Evolutionary conservation across 2,329 filamentous ascomycete genomes (phyloP).

Genomic region (Ustulina deusta): DNA sequence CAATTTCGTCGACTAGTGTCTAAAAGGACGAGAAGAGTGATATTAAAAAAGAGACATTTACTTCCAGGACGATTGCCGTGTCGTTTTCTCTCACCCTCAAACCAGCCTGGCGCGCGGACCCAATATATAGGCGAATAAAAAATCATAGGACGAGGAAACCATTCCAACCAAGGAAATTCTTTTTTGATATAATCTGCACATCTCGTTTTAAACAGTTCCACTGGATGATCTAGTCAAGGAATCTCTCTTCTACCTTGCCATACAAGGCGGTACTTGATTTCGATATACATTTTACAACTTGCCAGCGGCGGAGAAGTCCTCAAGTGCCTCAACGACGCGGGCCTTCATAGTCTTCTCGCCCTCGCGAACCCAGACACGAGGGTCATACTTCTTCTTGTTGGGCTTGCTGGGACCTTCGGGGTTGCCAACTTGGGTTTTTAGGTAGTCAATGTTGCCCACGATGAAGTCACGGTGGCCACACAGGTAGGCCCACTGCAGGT

Average conservation of each 20-base stretch:
- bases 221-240: conserved; percentile 16
- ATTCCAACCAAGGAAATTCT: no score
- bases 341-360: conserved; percentile 96
- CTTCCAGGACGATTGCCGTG: neutral
- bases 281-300: conserved; percentile 70
- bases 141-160: no score
- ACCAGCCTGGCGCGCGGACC: neutral
- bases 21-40: neutral
- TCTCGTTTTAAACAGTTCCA: conserved; percentile 12
- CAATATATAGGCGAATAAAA: neutral
- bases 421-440: conserved; percentile 89
- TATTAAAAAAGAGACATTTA: neutral
- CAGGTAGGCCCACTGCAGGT: conserved; percentile 96
- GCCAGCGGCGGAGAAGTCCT: conserved; percentile 89
- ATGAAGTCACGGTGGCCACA: conserved; percentile 94
- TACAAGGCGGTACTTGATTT: conserved; percentile 2
- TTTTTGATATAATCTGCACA: neutral
- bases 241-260: conserved; percentile 3
- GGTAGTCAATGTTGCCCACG: conserved; percentile 93
- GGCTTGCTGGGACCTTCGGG: conserved; percentile 96
- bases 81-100: neutral
- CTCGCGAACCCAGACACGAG: conserved; percentile 94
- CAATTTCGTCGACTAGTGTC: no score
- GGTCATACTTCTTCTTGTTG: conserved; percentile 96
- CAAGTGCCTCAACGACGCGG: conserved; percentile 82